Evolutionary conservation across 1,139 yeast genomes (phyloP).

Genomic region (Yamadazyma triangularis): DNA sequence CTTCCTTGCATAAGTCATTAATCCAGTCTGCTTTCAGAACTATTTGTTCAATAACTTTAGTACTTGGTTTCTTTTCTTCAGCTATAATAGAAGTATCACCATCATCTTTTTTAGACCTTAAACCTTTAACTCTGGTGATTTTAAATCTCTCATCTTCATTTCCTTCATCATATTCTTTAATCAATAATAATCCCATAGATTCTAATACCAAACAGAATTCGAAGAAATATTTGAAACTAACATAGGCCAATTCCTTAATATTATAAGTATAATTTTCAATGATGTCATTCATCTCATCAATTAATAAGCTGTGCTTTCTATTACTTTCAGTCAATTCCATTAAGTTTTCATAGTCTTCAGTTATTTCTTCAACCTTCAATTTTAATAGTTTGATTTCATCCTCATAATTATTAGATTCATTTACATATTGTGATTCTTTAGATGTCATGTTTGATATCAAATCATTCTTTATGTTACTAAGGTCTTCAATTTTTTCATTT

Average conservation of each 20-base stretch:
- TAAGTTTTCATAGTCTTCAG: conserved; percentile 52
- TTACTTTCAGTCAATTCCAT: conserved; percentile 32
- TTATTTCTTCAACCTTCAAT: conserved; percentile 25
- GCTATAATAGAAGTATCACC: conserved; percentile 15
- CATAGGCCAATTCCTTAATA: conserved; percentile 17
- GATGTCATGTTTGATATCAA: conserved; percentile 62
- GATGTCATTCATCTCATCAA: conserved; percentile 23
- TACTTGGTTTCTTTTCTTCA: conserved; percentile 18
- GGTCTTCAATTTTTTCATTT: conserved; percentile 24
- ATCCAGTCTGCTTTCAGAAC: conserved; percentile 25
- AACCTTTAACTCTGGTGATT: conserved; percentile 68
- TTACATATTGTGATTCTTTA: conserved; percentile 54
- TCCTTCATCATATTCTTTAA: no score
- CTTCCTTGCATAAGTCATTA: conserved; percentile 18
- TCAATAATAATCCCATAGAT: conserved; percentile 69
- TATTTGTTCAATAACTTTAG: conserved; percentile 28
- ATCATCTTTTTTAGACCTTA: conserved; percentile 39
- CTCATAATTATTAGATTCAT: conserved; percentile 48
- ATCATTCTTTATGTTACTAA: conserved; percentile 50
- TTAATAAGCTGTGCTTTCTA: conserved; percentile 25
- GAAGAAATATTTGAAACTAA: conserved; percentile 25
- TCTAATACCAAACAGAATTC: conserved; percentile 64
- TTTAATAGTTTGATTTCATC: conserved; percentile 45
- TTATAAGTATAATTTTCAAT: conserved; percentile 17
- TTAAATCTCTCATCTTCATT: conserved; percentile 24